phyloP scores from a whole-genome alignment of 306 rosid genomes.

The Rosa rugosa region DNA sequence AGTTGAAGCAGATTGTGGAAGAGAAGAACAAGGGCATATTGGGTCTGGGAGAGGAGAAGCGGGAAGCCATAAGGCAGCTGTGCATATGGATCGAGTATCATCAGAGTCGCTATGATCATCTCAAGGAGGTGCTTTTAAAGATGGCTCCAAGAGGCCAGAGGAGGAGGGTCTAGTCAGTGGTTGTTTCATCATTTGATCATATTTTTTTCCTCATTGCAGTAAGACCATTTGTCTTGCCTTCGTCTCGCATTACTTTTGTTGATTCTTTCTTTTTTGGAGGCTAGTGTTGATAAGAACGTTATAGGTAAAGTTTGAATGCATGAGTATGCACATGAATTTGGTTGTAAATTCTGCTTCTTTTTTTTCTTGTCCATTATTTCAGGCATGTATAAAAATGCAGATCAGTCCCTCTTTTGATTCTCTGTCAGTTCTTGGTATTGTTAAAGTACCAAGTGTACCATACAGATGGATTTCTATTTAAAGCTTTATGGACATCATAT shows the following conservation, averaged over 20 bases:
- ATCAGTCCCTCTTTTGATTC: background rate
- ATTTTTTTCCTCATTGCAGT: slow-evolving; percentile 10
- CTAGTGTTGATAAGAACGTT: slow-evolving; percentile 16
- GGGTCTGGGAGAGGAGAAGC: slow-evolving; percentile 83
- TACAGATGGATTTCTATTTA: too few species aligned
- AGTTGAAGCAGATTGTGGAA: slow-evolving; percentile 61
- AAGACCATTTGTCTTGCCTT: slow-evolving; percentile 24
- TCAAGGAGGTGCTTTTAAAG: slow-evolving; percentile 65
- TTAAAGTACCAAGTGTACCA: background rate
- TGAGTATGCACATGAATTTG: slow-evolving; percentile 19
- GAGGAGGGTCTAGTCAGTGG: slow-evolving; percentile 43
- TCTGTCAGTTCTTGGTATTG: background rate
- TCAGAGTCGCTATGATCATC: slow-evolving; percentile 64
- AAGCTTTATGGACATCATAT: background rate
- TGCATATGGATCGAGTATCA: slow-evolving; percentile 94
- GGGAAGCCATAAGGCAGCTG: slow-evolving; percentile 91
- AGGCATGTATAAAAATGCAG: slow-evolving; percentile 2
- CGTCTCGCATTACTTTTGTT: slow-evolving; percentile 21
- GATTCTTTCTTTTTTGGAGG: slow-evolving; percentile 28
- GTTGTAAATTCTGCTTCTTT: slow-evolving; percentile 19
- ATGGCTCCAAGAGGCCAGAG: slow-evolving; percentile 54
- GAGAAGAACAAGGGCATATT: slow-evolving; percentile 62
- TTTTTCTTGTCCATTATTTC: background rate
- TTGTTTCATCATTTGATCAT: slow-evolving; percentile 10
- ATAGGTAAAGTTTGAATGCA: slow-evolving; percentile 12